Evolutionary conservation across 164 flowering plant genomes (phyloP), one percentile per base, ranked within the genome.

Genomic region (Chimonanthus salicifolius): DNA sequence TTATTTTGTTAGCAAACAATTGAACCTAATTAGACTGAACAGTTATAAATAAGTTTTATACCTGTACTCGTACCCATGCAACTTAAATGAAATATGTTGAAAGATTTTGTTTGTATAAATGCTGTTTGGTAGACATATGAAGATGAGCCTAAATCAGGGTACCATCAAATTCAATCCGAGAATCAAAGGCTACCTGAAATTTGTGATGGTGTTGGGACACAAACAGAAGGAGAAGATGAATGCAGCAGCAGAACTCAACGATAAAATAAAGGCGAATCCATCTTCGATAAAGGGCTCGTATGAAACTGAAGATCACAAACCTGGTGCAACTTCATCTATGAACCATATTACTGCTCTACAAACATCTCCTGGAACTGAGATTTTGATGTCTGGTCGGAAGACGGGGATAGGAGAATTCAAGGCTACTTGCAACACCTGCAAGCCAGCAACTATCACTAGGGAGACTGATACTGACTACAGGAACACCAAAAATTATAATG

Each of bases 111-210:
- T 44, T 45, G 51, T 15, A 48, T 33, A 60, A 54, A 20, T 71
- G 49, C 62, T 64, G 72, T 66, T 69, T 63, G 62, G 70, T 93
- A 94, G 98, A 92, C 89, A 78, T 94, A 94, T 77, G 94, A 88
- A 51, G 96, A 89, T 58, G 93, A 88, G 58, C 85, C 94, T 62
- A 63, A 86, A 48, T 84, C 92, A 8, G 88, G 88, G 65, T 87
- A 82, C 72, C 85, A 80, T 21, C 89, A 86, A 62, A 66, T 78
- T 58, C 82, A 65, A 50, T 16, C 77, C 20, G 86, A 81, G 49
- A 82, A 74, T 68, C 81, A 70, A 72, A 76, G 76, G 47, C 71
- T 85, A 47, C 68, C 86, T 1, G 90, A 81, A 74, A 79, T 74
- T 69, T 89, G 90, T 90, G 91, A 84, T 51, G 90, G 85, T 0